These are phyloP conservation scores for Irpex sp. DNA, from an alignment of 1,284 basidiomycete species.

Conservation along the genomic window DNA sequence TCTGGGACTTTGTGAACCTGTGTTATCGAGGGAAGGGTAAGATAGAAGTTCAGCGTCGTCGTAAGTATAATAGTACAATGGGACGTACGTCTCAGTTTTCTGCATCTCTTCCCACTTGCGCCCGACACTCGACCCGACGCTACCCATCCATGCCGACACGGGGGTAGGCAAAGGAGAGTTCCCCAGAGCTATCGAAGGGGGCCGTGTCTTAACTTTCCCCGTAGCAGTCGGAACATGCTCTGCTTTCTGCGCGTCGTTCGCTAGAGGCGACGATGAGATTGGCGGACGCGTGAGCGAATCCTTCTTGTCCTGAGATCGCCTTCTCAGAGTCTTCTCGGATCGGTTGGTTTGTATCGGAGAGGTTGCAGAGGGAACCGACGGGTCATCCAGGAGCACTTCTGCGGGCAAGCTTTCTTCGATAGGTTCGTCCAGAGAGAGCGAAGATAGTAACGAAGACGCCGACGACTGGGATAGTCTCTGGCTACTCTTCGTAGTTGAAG, in stretches of 20 bases:
- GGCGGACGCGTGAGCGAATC: background rate
- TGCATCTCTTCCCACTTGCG: conserved; percentile 61
- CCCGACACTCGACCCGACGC: conserved; percentile 40
- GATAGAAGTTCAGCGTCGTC: too few species aligned
- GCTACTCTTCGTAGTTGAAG: conserved; percentile 16
- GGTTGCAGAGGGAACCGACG: conserved; percentile 30
- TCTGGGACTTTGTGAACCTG: conserved; percentile 60
- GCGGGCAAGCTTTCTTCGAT: conserved; percentile 15
- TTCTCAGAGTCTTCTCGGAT: conserved; percentile 23
- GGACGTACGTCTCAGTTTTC: conserved; percentile 47
- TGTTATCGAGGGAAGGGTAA: too few species aligned
- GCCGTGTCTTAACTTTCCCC: conserved; percentile 20
- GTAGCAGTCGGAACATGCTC: background rate
- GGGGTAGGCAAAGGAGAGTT: conserved; percentile 17
- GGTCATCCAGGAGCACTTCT: conserved; percentile 3
- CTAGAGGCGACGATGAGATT: conserved; percentile 1
- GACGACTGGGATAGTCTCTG: conserved; percentile 44
- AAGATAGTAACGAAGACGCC: conserved; percentile 25
- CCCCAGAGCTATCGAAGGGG: conserved; percentile 30
- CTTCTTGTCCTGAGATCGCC: conserved; percentile 26
- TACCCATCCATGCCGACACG: conserved; percentile 45
- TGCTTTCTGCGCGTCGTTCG: background rate
- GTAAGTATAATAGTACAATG: background rate
- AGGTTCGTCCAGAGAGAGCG: conserved; percentile 36
- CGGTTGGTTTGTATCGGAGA: conserved; percentile 22